These are phyloP conservation scores for Ascochyta koolunga DNA, from an alignment of 2,329 filamentous ascomycete species.

Conservation along the genomic window DNA sequence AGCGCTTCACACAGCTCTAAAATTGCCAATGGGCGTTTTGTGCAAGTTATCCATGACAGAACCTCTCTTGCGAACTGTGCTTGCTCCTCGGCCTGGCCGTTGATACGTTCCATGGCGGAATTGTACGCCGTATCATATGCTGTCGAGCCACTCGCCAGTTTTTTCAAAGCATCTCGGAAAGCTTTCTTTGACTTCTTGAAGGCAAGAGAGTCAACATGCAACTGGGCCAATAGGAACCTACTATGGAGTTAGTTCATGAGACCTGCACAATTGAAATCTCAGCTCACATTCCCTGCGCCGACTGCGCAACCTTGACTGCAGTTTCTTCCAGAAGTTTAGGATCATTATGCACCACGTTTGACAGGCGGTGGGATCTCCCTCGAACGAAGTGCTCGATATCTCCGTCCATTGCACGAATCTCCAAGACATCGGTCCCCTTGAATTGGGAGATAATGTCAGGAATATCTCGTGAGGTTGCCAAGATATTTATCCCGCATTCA, in stretches of 20 bases:
- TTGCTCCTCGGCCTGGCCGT: constrained; percentile 43
- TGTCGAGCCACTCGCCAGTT: constrained; percentile 37
- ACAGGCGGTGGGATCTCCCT: no score
- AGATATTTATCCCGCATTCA: neutral
- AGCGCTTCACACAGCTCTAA: constrained; percentile 22
- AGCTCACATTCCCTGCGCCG: constrained; percentile 33
- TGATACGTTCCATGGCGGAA: constrained; percentile 52
- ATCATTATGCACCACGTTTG: no score
- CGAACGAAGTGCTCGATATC: constrained; percentile 28
- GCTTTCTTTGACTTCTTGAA: constrained; percentile 43
- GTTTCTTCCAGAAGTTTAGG: no score
- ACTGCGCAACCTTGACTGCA: constrained; percentile 17
- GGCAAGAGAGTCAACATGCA: constrained; percentile 46
- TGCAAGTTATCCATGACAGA: constrained; percentile 25
- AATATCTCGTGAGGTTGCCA: constrained; percentile 26
- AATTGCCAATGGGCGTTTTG: constrained; percentile 18
- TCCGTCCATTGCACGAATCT: constrained; percentile 26
- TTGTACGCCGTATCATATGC: constrained; percentile 52
- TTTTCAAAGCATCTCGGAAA: constrained; percentile 41
- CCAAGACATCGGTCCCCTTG: constrained; percentile 9
- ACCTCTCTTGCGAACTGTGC: constrained; percentile 45
- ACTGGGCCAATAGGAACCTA: constrained; percentile 46
- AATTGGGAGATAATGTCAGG: constrained; percentile 23
- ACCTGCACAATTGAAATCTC: no score
- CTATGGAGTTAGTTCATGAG: neutral